Evolutionary conservation across 2,329 filamentous ascomycete species (phyloP).

Genomic region (Penicillium sp.): DNA sequence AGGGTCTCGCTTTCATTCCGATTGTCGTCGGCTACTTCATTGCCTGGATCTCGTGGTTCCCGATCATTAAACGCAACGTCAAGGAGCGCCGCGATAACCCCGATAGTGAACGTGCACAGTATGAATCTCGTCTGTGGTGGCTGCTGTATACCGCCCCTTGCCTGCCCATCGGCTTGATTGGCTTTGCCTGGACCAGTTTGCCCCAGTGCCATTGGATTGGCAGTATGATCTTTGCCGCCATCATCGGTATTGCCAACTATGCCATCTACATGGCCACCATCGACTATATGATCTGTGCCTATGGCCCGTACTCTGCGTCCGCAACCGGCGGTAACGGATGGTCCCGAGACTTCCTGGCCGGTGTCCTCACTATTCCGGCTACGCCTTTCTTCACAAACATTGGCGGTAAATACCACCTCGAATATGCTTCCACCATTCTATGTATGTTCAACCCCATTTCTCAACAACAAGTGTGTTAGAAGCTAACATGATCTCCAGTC

Average conservation of each 20-base stretch:
- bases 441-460: conserved; percentile 31
- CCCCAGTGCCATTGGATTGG: conserved; percentile 58
- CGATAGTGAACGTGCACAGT: conserved; percentile 55
- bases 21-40: conserved; percentile 56
- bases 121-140: conserved; percentile 59
- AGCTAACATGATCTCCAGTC: conserved; percentile 27
- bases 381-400: conserved; percentile 53
- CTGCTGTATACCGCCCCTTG: conserved; percentile 57
- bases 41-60: conserved; percentile 55
- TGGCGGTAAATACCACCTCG: conserved; percentile 50
- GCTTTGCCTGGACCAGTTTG: conserved; percentile 57
- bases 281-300: conserved; percentile 64
- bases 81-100: conserved; percentile 45
- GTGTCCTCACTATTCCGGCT: conserved; percentile 57
- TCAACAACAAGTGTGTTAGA: background rate
- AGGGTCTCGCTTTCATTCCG: conserved; percentile 53
- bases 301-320: conserved; percentile 61
- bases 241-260: conserved; percentile 61
- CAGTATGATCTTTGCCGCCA: conserved; percentile 54
- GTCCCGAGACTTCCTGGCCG: conserved; percentile 60
- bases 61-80: conserved; percentile 49
- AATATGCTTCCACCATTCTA: conserved; percentile 60
- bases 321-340: conserved; percentile 65
- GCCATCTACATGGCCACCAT: conserved; percentile 62
- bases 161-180: conserved; percentile 56